Percentiles rank a stretch among this genome's conserved stretches.
Evolutionary conservation across 2,329 filamentous ascomycete species (phyloP).

Genomic region (Epichloe elymi): DNA sequence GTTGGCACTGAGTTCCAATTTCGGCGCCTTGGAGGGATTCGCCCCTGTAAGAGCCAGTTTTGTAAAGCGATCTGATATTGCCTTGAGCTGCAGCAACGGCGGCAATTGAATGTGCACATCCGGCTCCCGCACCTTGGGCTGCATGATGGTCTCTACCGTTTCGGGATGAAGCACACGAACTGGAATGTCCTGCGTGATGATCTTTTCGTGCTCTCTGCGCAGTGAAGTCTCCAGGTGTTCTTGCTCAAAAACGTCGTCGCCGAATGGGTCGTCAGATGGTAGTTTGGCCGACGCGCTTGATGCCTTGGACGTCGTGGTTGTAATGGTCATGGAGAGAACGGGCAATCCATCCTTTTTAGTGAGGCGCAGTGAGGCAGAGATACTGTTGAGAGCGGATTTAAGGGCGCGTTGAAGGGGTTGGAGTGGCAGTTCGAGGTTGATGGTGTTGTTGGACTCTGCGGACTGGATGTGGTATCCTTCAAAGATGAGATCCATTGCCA

Average conservation of each 20-base stretch:
- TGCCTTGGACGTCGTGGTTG: conserved; percentile 49
- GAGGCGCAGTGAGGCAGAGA: conserved; percentile 71
- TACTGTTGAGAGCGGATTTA: conserved; percentile 70
- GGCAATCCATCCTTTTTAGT: conserved; percentile 87
- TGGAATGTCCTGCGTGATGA: conserved; percentile 93
- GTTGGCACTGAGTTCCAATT: conserved; percentile 79
- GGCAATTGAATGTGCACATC: conserved; percentile 91
- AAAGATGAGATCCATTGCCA: conserved; percentile 73
- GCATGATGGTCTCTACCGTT: conserved; percentile 83
- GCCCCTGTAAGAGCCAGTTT: conserved; percentile 54
- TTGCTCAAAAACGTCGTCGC: conserved; percentile 30
- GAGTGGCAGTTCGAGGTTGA: conserved; percentile 94
- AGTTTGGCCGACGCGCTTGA: conserved; percentile 15
- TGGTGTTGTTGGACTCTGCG: conserved; percentile 68
- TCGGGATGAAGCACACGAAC: conserved; percentile 75
- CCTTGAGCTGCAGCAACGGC: conserved; percentile 75
- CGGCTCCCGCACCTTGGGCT: conserved; percentile 79
- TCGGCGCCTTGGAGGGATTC: conserved; percentile 36
- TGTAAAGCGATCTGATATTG: conserved; percentile 90
- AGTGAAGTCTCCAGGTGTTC: conserved; percentile 43
- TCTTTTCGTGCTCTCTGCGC: conserved; percentile 66
- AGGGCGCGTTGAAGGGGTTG: conserved; percentile 79
- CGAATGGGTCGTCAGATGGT: conserved; percentile 25
- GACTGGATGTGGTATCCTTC: conserved; percentile 76
- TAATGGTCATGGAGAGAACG: conserved; percentile 79